Conservation (phyloP, 83 land plant genomes). For the Isoetes engelmannii region DNA sequence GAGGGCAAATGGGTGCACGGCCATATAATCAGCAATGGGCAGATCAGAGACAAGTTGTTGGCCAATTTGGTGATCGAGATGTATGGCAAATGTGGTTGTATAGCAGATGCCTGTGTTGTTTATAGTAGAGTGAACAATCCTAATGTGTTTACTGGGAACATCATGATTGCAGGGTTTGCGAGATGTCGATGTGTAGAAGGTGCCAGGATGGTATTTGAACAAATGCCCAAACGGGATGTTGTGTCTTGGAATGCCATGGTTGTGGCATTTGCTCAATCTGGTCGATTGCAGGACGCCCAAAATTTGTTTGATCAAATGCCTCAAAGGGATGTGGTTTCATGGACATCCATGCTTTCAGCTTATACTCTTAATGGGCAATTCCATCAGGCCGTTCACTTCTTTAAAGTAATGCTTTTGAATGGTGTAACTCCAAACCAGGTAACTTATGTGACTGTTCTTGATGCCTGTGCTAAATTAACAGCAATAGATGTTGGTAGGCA, state of each 20-base stretch:
- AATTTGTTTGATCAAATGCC: conserved; percentile 27
- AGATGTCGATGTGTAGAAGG: neutral
- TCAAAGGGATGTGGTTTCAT: conserved; percentile 43
- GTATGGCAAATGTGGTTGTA: too few relatives aligned
- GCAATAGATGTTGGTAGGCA: conserved; percentile 17
- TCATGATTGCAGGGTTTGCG: neutral
- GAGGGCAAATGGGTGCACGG: too few relatives aligned
- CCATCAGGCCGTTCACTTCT: conserved; percentile 46
- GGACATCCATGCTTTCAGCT: conserved; percentile 55
- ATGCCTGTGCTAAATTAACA: conserved; percentile 3
- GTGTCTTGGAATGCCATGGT: conserved; percentile 50
- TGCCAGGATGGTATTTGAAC: neutral
- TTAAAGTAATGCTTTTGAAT: conserved; percentile 33
- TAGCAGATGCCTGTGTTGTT: too few relatives aligned
- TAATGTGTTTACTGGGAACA: too few relatives aligned
- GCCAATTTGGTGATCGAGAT: too few relatives aligned
- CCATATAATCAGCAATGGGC: too few relatives aligned
- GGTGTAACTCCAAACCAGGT: conserved; percentile 17
- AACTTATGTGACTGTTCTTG: neutral
- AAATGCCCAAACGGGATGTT: conserved; percentile 21
- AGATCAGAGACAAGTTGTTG: too few relatives aligned
- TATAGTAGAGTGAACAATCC: too few relatives aligned
- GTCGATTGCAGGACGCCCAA: conserved; percentile 30
- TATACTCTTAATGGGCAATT: conserved; percentile 30
- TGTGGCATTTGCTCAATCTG: conserved; percentile 50